These are phyloP conservation scores for Pseudocercospora crystallina DNA, from an alignment of 2,329 filamentous ascomycete genomes.

Conservation along the genomic window DNA sequence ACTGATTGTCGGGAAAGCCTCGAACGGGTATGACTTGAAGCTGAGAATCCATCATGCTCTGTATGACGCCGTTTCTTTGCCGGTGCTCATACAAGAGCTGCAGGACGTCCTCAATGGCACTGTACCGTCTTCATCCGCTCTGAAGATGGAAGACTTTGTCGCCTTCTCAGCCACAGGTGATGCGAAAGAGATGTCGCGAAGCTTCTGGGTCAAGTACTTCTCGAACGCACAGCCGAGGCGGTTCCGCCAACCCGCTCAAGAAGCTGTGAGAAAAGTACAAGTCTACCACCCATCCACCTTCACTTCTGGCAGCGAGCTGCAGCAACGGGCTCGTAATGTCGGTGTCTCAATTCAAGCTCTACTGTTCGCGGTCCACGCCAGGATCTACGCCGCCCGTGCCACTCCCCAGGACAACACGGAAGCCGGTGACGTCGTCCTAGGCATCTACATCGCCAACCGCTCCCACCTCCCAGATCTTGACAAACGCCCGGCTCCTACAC, in stretches of 20 bases:
- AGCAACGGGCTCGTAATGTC: conserved; percentile 44
- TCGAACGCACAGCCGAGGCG: conserved; percentile 19
- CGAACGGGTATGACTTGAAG: conserved; percentile 30
- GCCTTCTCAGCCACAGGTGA: conserved; percentile 29
- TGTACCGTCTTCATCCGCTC: background rate
- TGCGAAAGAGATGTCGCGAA: conserved; percentile 29
- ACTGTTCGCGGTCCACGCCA: conserved; percentile 71
- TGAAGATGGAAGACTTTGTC: conserved; percentile 45
- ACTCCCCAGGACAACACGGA: conserved; percentile 18
- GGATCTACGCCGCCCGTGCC: conserved; percentile 41
- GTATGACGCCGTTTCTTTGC: conserved; percentile 82
- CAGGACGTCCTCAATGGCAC: conserved; percentile 24
- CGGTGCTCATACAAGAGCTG: conserved; percentile 59
- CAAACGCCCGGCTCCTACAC: conserved; percentile 63
- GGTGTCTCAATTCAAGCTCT: conserved; percentile 71
- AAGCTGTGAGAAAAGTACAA: conserved; percentile 35
- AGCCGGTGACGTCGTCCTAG: conserved; percentile 62
- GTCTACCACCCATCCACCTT: conserved; percentile 54
- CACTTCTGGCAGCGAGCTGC: conserved; percentile 42
- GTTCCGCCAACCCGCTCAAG: conserved; percentile 19
- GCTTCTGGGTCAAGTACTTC: conserved; percentile 57
- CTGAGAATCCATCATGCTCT: conserved; percentile 76
- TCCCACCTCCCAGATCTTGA: conserved; percentile 54
- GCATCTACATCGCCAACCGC: conserved; percentile 81
- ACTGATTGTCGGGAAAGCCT: conserved; percentile 19